A percentile compares a stretch with the other conserved stretches of the same genome.
These are phyloP conservation scores for Stellera chamaejasme DNA, from an alignment of 345 rosid genomes.

Conservation along the genomic window DNA sequence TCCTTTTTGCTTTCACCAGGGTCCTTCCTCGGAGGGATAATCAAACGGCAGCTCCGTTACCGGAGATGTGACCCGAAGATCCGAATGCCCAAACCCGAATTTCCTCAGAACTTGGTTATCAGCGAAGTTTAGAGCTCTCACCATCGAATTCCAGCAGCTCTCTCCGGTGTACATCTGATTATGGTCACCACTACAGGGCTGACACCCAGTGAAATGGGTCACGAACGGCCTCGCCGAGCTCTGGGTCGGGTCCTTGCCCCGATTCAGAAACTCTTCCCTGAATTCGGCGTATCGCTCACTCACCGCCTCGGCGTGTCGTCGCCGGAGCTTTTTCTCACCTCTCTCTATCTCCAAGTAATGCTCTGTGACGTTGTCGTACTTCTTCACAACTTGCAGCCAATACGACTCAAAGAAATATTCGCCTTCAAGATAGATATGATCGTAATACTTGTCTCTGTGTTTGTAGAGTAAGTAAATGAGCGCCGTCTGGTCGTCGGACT, in stretches of 20 bases:
- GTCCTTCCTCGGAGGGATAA: conserved; percentile 76
- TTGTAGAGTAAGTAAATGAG: conserved; percentile 50
- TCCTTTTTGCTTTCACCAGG: conserved; percentile 36
- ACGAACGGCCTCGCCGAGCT: conserved; percentile 72
- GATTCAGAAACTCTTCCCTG: conserved; percentile 46
- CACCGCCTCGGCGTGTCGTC: conserved; percentile 91
- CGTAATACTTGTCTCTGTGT: conserved; percentile 39
- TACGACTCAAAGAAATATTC: conserved; percentile 70
- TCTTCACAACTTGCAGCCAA: conserved; percentile 54
- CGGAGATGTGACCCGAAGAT: conserved; percentile 43
- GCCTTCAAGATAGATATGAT: conserved; percentile 67
- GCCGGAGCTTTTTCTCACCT: conserved; percentile 30
- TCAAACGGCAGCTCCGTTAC: conserved; percentile 62
- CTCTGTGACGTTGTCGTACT: conserved; percentile 47
- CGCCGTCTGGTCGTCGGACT: conserved; percentile 87
- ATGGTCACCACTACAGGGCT: conserved; percentile 89
- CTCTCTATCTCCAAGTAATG: conserved; percentile 44
- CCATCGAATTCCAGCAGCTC: conserved; percentile 71
- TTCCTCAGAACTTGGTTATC: conserved; percentile 87
- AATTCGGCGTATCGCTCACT: conserved; percentile 57
- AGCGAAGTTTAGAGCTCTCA: conserved; percentile 83
- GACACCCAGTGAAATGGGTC: conserved; percentile 94
- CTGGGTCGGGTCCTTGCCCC: conserved; percentile 42
- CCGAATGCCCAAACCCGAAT: conserved; percentile 72
- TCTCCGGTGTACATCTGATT: conserved; percentile 69